phyloP scores from a whole-genome alignment of 805 yeast genomes.

The Helenozyma rhizophorensis region DNA sequence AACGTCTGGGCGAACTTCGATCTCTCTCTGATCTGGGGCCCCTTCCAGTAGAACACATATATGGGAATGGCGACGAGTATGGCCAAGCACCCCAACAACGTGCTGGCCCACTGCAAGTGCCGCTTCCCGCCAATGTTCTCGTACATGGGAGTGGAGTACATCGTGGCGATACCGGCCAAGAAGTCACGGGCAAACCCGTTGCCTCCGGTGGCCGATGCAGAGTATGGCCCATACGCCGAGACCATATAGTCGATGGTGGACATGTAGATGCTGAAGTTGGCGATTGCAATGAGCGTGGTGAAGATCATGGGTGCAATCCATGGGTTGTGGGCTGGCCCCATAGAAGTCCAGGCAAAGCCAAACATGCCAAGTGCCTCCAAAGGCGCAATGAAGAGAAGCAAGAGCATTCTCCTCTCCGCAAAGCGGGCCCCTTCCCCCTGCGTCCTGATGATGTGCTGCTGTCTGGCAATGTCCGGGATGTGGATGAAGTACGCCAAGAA shows the following conservation, averaged over 20 bases:
- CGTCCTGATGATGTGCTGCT: slow-evolving; percentile 17
- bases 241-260: slow-evolving; percentile 43
- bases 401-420: slow-evolving; percentile 26
- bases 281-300: slow-evolving; percentile 33
- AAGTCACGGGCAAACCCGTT: slow-evolving; percentile 41
- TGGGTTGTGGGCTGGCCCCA: slow-evolving; percentile 34
- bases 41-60: slow-evolving; percentile 37
- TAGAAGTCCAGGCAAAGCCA: slow-evolving; percentile 40
- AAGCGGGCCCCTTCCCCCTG: slow-evolving; percentile 23
- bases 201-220: slow-evolving; percentile 43
- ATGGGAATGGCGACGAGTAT: slow-evolving; percentile 31
- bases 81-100: slow-evolving; percentile 32
- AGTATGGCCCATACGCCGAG: slow-evolving; percentile 38
- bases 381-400: slow-evolving; percentile 34
- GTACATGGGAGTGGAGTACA: slow-evolving; percentile 37
- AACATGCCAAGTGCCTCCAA: slow-evolving; percentile 36
- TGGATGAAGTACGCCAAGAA: slow-evolving; percentile 31
- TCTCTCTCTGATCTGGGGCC: slow-evolving; percentile 29
- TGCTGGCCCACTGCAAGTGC: slow-evolving; percentile 37
- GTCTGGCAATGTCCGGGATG: slow-evolving; percentile 30
- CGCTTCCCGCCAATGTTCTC: slow-evolving; percentile 24
- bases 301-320: slow-evolving; percentile 42
- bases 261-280: slow-evolving; percentile 39
- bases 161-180: slow-evolving; percentile 36
- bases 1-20: slow-evolving; percentile 36